Evolutionary conservation across 805 yeast genomes (phyloP).

Genomic region (Lipomyces sp.): DNA sequence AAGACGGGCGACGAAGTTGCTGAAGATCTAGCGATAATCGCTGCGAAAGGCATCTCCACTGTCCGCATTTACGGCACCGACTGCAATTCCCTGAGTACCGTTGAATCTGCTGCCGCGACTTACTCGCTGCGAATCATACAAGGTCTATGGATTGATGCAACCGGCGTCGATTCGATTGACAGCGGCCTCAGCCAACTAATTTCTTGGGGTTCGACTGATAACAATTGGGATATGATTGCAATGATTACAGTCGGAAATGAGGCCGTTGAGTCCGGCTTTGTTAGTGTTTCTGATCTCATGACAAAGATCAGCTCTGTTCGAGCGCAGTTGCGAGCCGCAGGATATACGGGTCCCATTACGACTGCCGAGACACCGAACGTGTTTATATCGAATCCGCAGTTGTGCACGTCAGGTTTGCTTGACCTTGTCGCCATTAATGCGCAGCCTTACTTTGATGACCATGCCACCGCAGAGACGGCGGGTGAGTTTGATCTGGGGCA

Average conservation of each 20-base stretch:
- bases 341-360: constrained; percentile 75
- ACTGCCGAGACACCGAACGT: constrained; percentile 91
- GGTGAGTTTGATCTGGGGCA: constrained; percentile 75
- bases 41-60: constrained; percentile 62
- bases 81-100: constrained; percentile 68
- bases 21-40: constrained; percentile 63
- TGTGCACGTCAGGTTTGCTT: constrained; percentile 68
- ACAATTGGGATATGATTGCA: constrained; percentile 71
- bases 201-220: constrained; percentile 54
- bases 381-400: constrained; percentile 62
- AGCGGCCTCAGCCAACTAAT: constrained; percentile 60
- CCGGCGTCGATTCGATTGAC: constrained; percentile 75
- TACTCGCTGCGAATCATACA: constrained; percentile 75
- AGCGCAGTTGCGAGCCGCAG: constrained; percentile 61
- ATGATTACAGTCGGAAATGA: constrained; percentile 81
- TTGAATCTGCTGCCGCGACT: constrained; percentile 14
- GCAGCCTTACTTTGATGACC: constrained; percentile 77
- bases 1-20: constrained; percentile 62
- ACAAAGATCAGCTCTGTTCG: constrained; percentile 69
- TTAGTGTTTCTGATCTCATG: constrained; percentile 65
- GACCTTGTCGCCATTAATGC: constrained; percentile 88
- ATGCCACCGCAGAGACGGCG: constrained; percentile 64
- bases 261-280: constrained; percentile 69
- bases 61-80: constrained; percentile 88
- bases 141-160: constrained; percentile 76